Evolutionary conservation across 441 rosid genomes (phyloP), one percentile per base, ranked within the genome.

Genomic region (Syzygium malaccense): DNA sequence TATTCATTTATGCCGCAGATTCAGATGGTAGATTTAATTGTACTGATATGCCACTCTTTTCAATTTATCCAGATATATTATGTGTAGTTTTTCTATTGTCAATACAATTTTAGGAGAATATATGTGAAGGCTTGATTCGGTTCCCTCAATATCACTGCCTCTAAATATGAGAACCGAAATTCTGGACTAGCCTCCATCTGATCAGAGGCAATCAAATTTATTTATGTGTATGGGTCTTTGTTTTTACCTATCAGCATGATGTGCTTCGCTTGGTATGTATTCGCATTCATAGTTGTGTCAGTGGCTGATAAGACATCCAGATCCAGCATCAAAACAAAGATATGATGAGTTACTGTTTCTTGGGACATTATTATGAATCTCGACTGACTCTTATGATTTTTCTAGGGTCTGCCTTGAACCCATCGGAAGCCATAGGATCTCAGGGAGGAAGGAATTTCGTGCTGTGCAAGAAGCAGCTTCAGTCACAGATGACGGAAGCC

Each of bases 391-490:
- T 30, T 25, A 3, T 28, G 9, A 79, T 18, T 9, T 49, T 89
- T 71, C 28, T 23, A 26, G 5, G 87, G 87, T 80, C 79, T 95
- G 97, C 93, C 49, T 66, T 95, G 93, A 90, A 87, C 91, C 94
- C 95, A 54, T 14, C 87, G 87, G 96, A 94, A 60, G 83, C 92
- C 62, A 92, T 94, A 90, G 94, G 95, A 89, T 71, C 88, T 20
- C 64, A 87, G 4, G 93, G 91, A 30, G 93, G 92, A 75, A 92
- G 96, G 86, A 92, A 85, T 87, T 94, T 93, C 87, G 91, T 94
- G 88, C 88, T 94, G 30, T 94, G 93, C 93, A 93, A 93, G 95
- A 93, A 93, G 90, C 91, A 92, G 86, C 23, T 45, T 88, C 86
- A 92, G 14, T 89, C 91, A n/a, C 92, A 91, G 41, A 93, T 54